A percentile compares a stretch with the other conserved stretches of the same genome.
Conservation (phyloP, 2,329 filamentous ascomycete species). For the Ilyonectria destructans region DNA sequence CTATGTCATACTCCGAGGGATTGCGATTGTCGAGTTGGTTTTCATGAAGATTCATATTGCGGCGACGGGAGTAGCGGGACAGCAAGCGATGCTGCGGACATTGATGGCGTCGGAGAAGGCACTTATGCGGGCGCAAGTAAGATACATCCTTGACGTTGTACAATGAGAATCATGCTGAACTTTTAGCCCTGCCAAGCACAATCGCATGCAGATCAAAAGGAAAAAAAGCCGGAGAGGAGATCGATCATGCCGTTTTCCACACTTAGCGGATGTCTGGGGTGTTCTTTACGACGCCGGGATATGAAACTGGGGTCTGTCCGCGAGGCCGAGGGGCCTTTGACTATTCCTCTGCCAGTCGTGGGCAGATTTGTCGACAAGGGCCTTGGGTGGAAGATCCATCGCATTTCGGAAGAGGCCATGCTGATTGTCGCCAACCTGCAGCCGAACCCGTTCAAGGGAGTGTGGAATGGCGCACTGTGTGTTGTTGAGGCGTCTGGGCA, state of each 20-base stretch:
- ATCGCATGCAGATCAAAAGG: background rate
- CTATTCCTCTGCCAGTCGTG: background rate
- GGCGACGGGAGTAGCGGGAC: background rate
- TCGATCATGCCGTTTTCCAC: background rate
- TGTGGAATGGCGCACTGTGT: constrained; percentile 11
- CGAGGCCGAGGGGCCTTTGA: background rate
- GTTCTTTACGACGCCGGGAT: constrained; percentile 2
- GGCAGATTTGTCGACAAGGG: background rate
- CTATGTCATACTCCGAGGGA: constrained; percentile 16
- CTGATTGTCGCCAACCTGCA: constrained; percentile 8
- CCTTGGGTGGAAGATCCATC: constrained; percentile 6
- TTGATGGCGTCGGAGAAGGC: constrained; percentile 5
- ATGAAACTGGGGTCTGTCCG: constrained; percentile 8
- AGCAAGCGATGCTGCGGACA: constrained; percentile 11
- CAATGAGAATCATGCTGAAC: background rate
- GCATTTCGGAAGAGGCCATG: constrained; percentile 10
- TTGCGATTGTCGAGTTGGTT: constrained; percentile 10
- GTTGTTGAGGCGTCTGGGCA: constrained; percentile 5
- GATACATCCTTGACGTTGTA: background rate
- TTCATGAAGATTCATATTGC: constrained; percentile 15
- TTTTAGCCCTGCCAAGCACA: background rate
- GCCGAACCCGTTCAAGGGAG: background rate
- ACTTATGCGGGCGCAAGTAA: background rate
- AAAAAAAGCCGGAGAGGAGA: background rate
- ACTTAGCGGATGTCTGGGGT: constrained; percentile 4